Base-by-base conservation (phyloP, 164 flowering plant species). In the Dillenia turbinata region DNA sequence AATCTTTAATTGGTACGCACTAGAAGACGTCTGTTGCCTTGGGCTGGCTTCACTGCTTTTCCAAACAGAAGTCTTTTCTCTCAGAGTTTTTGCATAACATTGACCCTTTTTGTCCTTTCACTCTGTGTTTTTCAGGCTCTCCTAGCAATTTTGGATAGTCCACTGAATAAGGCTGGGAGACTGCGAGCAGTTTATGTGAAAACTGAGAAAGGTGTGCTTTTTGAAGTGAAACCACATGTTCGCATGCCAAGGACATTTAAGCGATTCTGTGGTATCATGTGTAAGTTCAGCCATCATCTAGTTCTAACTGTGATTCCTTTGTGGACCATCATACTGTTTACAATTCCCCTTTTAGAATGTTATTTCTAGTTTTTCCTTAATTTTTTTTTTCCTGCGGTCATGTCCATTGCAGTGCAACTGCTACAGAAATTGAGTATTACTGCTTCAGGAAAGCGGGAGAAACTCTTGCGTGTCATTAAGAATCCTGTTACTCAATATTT, bases 171-270 rank as follows among this genome's bases (percentile, higher is more conserved):
- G 71, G 82, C 88, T 73, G 97, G 97, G 63, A 85, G 78, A 69
- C 46, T 94, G 65, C 62, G 67, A 66, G 96, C 89, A 24, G 65
- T 94, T 5, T 94, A 91, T 79, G 96, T 94, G 63, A 85, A 72
- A 71, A 89, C 97, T 33, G 92, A 86, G 64, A 84, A 81, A 67
- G 97, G 93, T 51, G 85, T 91, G 56, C 96, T 94, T 68, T 76
- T 94, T 74, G 87, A 88, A 73, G 80, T 94, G n/a, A 91, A 94
- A 48, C 94, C 99, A 22, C 73, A 83, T 77, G 90, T 79, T 66
- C 96, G 96, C n/a, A 69, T 94, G 66, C 99, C 99, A 52, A 91
- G 96, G 72, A 94, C 99, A 44, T 83, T 72, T 43, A 86, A 88
- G 70, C 85, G 97, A 43, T 94, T 91, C 55, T 63, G 81, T 71